A percentile compares a stretch with the other conserved stretches of the same genome.
Evolutionary conservation across 2,329 filamentous ascomycete genomes (phyloP).

Genomic region (Stenocarpella maydis): DNA sequence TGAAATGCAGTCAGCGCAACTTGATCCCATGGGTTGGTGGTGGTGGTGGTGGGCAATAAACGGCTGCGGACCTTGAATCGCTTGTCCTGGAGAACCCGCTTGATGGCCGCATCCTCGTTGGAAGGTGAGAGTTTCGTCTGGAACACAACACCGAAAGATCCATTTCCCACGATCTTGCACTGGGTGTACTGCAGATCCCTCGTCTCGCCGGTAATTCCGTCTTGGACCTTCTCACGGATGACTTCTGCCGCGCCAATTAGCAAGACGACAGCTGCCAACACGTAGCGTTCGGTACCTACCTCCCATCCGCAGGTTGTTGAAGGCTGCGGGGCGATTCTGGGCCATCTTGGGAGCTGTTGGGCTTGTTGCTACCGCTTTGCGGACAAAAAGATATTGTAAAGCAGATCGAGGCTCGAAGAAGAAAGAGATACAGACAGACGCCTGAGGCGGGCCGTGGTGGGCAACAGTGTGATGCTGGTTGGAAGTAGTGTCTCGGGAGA

Average conservation of each 20-base stretch:
- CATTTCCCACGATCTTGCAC: slow-evolving; percentile 99
- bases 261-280: slow-evolving; percentile 35
- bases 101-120: slow-evolving; percentile 98
- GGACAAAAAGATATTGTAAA: slow-evolving; percentile 27
- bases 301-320: slow-evolving; percentile 91
- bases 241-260: slow-evolving; percentile 72
- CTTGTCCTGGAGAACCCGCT: slow-evolving; percentile 98
- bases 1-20: slow-evolving; percentile 49
- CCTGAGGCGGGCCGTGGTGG: slow-evolving; percentile 46
- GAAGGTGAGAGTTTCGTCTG: slow-evolving; percentile 99
- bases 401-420: slow-evolving; percentile 36
- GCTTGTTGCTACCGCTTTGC: slow-evolving; percentile 41
- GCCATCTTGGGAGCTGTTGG: slow-evolving; percentile 67
- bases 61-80: slow-evolving; percentile 86
- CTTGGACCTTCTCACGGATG: slow-evolving; percentile 98
- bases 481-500: slow-evolving; percentile 5
- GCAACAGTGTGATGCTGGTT: slow-evolving; percentile 38
- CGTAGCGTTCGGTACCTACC: slow-evolving; percentile 68
- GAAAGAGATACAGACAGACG: slow-evolving; percentile 36
- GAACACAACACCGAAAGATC: slow-evolving; percentile 98
- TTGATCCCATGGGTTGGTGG: not conserved
- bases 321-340: slow-evolving; percentile 90
- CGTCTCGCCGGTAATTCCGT: slow-evolving; percentile 95
- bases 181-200: slow-evolving; percentile 98
- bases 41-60: too few relatives aligned